Percentiles rank a stretch among this genome's conserved stretches.
phyloP scores from a whole-genome alignment of 371 early-diverging fungal species.

The Apophysomyces elegans region DNA sequence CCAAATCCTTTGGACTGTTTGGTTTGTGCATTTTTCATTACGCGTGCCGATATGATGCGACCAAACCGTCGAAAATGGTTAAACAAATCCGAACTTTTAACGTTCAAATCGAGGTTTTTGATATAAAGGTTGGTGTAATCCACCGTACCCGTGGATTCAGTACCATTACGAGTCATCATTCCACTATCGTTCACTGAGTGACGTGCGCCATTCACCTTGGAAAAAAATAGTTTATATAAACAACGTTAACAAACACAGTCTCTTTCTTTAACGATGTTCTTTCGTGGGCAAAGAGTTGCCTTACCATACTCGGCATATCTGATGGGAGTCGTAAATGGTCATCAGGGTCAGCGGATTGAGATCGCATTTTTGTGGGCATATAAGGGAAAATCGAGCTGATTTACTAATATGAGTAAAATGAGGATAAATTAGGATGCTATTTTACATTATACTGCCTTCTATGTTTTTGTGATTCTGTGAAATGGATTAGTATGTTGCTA shows the following conservation, averaged over 20 bases:
- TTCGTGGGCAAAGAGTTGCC: neutral
- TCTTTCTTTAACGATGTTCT: neutral
- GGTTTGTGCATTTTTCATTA: constrained; percentile 49
- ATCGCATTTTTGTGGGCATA: constrained; percentile 21
- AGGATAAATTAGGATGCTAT: neutral
- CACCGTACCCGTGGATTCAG: constrained; percentile 11
- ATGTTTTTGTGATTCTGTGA: constrained; percentile 4
- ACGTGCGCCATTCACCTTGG: neutral
- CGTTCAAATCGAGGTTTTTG: constrained; percentile 55
- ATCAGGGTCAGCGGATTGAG: constrained; percentile 16
- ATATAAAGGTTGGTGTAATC: constrained; percentile 58
- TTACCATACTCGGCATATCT: constrained; percentile 2
- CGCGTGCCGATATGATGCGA: constrained; percentile 55
- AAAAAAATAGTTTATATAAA: neutral
- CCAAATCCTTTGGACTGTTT: constrained; percentile 55
- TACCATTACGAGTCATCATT: constrained; percentile 1
- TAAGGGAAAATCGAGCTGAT: constrained; percentile 21
- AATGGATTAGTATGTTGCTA: neutral
- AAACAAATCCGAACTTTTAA: constrained; percentile 52
- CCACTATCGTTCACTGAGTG: constrained; percentile 3
- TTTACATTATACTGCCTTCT: constrained; percentile 6
- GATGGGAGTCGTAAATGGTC: neutral
- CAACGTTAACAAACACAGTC: neutral
- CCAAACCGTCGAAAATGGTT: constrained; percentile 53
- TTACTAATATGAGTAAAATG: neutral